Conservation (phyloP, 2,329 filamentous ascomycete species). For the Penicillium janthinellum region DNA sequence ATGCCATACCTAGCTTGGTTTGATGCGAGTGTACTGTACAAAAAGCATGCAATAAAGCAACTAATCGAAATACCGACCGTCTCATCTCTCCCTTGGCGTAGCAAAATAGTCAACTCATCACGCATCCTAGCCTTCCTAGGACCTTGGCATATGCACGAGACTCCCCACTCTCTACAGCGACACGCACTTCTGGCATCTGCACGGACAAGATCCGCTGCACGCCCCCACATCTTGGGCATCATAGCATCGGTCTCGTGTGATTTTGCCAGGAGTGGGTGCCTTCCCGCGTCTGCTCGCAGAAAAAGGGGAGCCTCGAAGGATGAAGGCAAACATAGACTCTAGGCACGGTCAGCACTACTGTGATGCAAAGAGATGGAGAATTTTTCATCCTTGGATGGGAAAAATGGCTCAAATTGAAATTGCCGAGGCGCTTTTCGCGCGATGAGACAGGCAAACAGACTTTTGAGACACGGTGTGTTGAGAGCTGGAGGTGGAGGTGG, state of each 20-base stretch:
- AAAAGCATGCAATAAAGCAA: neutral
- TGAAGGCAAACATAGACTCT: conserved; percentile 2
- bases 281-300: neutral
- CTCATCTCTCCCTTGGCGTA: neutral
- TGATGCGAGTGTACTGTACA: too few relatives aligned
- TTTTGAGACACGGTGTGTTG: conserved; percentile 2
- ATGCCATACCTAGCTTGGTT: too few relatives aligned
- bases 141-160: neutral
- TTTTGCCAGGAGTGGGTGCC: conserved; percentile 9
- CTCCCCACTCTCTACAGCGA: neutral
- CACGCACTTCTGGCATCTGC: neutral
- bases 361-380: neutral
- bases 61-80: neutral
- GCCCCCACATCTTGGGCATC: conserved; percentile 3
- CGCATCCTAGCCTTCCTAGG: neutral
- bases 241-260: conserved; percentile 19
- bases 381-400: too few relatives aligned
- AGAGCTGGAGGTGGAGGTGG: too few relatives aligned
- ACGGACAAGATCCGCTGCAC: neutral
- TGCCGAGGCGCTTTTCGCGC: conserved; percentile 2
- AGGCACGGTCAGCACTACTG: neutral
- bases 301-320: neutral
- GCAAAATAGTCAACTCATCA: neutral
- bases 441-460: conserved; percentile 17
- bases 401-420: neutral